Conservation (phyloP, 2,329 filamentous ascomycete species). For the Diaporthe sp. region DNA sequence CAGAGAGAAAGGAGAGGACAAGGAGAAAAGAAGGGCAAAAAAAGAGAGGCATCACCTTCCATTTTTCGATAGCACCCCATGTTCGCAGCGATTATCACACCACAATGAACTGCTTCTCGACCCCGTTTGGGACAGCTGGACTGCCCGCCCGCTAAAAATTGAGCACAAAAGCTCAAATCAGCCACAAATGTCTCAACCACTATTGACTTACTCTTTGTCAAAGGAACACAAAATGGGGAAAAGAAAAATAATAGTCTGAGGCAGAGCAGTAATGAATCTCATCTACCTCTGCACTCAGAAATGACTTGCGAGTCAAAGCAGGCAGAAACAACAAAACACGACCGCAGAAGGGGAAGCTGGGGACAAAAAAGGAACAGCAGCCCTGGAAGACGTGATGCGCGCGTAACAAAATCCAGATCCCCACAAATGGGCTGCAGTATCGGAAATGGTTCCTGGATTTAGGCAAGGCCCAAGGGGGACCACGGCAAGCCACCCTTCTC, state of each 20-base stretch:
- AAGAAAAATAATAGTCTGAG: not conserved
- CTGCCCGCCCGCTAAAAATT: not conserved
- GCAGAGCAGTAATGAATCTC: not conserved
- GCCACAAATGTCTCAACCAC: not conserved
- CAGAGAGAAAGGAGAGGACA: conserved; percentile 35
- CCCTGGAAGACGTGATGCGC: not conserved
- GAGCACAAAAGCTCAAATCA: not conserved
- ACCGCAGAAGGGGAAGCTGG: not conserved
- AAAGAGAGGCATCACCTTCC: conserved; percentile 1
- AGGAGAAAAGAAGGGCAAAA: not conserved
- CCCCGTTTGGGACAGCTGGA: not conserved
- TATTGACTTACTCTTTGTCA: no score
- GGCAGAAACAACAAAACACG: not conserved
- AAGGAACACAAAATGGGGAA: not conserved
- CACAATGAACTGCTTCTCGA: conserved; percentile 22
- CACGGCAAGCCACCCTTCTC: not conserved
- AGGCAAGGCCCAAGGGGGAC: conserved; percentile 18
- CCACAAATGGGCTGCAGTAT: conserved; percentile 22
- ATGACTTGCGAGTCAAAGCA: not conserved
- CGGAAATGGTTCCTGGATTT: conserved; percentile 30
- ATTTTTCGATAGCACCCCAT: conserved; percentile 14
- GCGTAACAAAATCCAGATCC: not conserved
- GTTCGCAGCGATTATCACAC: conserved; percentile 1
- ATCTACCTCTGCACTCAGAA: not conserved
- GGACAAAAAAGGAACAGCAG: not conserved